Percentiles rank a stretch among this genome's conserved stretches.
Conservation (phyloP, 2,329 filamentous ascomycete species). For the Aspergillus spinulosporus region DNA sequence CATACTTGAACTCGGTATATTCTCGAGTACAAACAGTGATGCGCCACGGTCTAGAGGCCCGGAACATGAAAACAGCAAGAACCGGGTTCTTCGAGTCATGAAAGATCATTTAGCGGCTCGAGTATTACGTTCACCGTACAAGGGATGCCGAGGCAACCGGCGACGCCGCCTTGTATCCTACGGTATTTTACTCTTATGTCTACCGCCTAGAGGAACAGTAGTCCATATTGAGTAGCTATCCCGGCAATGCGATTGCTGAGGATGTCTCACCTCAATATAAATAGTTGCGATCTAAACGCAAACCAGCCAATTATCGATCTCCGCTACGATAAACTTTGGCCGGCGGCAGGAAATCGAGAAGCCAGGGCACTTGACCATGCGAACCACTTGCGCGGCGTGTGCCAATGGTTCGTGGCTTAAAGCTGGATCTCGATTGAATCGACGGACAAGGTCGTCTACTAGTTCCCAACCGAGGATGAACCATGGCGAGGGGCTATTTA, state of each 20-base stretch:
- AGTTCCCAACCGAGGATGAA: not conserved
- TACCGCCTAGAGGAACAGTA: no score
- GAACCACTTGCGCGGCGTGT: not conserved
- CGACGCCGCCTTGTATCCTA: no score
- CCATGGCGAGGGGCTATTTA: not conserved
- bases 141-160: no score
- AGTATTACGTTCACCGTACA: no score
- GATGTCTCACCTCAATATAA: not conserved
- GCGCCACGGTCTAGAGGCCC: no score
- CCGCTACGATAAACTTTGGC: not conserved
- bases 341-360: not conserved
- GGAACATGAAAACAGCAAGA: no score
- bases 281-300: not conserved
- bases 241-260: not conserved
- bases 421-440: not conserved
- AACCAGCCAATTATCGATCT: not conserved
- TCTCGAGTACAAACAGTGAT: no score
- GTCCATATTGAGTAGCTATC: not conserved
- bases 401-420: not conserved
- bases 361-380: not conserved
- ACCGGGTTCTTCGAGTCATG: no score
- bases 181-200: no score
- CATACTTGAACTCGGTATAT: no score
- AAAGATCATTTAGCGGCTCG: no score
- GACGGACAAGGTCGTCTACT: not conserved